Base-by-base conservation (phyloP, 1,139 yeast species). In the Pneumocystis carinii region DNA sequence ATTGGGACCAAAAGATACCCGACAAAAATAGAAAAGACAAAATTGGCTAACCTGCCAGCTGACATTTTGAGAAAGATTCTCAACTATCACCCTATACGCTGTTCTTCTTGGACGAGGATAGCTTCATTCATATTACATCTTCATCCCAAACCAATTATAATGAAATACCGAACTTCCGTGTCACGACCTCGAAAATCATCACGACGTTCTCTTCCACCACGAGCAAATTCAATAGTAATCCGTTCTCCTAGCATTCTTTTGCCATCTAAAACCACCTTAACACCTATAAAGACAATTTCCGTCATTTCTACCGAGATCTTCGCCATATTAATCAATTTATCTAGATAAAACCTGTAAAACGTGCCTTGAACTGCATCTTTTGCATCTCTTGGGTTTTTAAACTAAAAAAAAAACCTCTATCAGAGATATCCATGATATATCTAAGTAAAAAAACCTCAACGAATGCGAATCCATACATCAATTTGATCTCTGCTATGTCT, bases 191-290 rank as follows among this genome's bases (percentile, higher is more conserved):
- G 62, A 59, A 59, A 65, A 27, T 58, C 60, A 37, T 62, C 66
- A n/a, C 67, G 66, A 42, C 69, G 68, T 37, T 63, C 67, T 38
- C 70, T 68, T 32, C 65, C 68, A 59, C 72, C 72, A 67, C 70
- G 70, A 39, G 77, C 75, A 63, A 70, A 71, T 67, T 75, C 77
- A 61, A 75, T 73, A 55, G 66, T 67, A 59, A 76, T 60, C 14
- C 61, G 66, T 65, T 71, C 71, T 64, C 77, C 77, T 63, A 70
- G 69, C 67, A 71, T 70, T 37, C 70, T 71, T 64, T 72, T 69
- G 64, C 74, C 74, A 65, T 75, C 70, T 71, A 62, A 65, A 66
- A 42, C 67, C 67, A 66, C 67, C 67, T 64, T 69, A 69, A 59
- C 66, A 24, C 65, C 68, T 63, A 65, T 3, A 19, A 17, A 59